Evolutionary conservation across 1,284 basidiomycete genomes (phyloP).

Genomic region (Cryptococcus sp.): DNA sequence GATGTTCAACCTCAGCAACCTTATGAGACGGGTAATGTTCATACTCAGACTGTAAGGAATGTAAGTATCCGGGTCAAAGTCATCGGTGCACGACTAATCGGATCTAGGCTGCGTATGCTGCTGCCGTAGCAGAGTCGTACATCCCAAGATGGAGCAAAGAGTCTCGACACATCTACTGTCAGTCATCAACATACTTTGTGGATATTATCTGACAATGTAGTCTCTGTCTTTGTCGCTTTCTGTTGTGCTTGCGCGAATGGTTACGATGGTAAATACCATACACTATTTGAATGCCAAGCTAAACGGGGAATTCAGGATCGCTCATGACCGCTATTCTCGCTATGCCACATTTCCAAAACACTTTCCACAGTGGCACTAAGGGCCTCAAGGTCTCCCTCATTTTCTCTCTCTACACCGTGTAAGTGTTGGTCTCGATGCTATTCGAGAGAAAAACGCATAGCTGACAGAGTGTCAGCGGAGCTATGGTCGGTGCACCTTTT

Average conservation of each 20-base stretch:
- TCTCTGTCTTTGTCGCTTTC: constrained; percentile 24
- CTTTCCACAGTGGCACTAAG: constrained; percentile 15
- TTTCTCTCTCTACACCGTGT: constrained; percentile 31
- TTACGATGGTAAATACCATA: constrained; percentile 18
- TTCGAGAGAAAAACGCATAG: too few species aligned
- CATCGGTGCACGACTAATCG: too few species aligned
- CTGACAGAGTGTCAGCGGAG: constrained; percentile 6
- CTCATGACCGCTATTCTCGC: constrained; percentile 18
- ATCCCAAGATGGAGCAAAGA: constrained; percentile 20
- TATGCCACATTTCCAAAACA: constrained; percentile 26
- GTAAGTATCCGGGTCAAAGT: too few species aligned
- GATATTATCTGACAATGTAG: constrained; percentile 5
- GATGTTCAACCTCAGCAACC: too few species aligned
- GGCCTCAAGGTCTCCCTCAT: constrained; percentile 21
- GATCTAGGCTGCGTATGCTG: constrained; percentile 1
- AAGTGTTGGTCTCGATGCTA: background rate
- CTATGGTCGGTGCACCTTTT: constrained; percentile 21
- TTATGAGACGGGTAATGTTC: too few species aligned
- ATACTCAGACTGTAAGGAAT: too few species aligned
- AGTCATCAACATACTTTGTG: background rate
- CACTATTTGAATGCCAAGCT: too few species aligned
- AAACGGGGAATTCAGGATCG: constrained; percentile 2
- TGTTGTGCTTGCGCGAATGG: constrained; percentile 36
- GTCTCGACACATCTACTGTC: constrained; percentile 22
- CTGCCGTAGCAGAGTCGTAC: constrained; percentile 15